phyloP scores from a whole-genome alignment of 176 grass and related monocot species.

The Eragrostis curvula region DNA sequence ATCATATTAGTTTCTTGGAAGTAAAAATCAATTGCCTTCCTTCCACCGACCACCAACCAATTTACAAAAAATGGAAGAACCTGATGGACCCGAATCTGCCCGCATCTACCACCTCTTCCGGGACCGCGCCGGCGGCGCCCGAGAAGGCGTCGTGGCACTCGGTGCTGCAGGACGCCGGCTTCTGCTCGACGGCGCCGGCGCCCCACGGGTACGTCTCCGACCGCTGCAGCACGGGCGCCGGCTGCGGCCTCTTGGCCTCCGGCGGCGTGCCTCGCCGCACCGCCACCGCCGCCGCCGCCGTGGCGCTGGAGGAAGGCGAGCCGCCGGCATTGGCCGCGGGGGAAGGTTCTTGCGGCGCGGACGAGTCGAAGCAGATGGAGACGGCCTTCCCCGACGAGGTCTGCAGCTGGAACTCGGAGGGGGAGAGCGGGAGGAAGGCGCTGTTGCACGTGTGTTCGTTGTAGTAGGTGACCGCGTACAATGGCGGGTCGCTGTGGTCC shows the following conservation, averaged over 20 bases:
- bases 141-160: slow-evolving; percentile 42
- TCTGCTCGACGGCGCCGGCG: slow-evolving; percentile 42
- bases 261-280: slow-evolving; percentile 19
- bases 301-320: slow-evolving; percentile 48
- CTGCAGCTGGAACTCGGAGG: slow-evolving; percentile 57
- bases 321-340: slow-evolving; percentile 35
- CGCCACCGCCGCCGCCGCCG: neutral
- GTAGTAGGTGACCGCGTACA: slow-evolving; percentile 72
- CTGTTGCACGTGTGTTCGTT: slow-evolving; percentile 68
- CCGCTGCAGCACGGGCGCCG: neutral
- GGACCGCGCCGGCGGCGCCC: slow-evolving; percentile 15
- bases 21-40: slow-evolving; percentile 41
- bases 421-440: slow-evolving; percentile 54
- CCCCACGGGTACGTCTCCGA: slow-evolving; percentile 50
- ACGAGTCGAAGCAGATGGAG: slow-evolving; percentile 69
- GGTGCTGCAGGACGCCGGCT: slow-evolving; percentile 50
- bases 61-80: slow-evolving; percentile 80
- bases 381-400: slow-evolving; percentile 58
- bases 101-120: slow-evolving; percentile 58
- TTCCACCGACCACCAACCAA: slow-evolving; percentile 21
- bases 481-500: slow-evolving; percentile 64
- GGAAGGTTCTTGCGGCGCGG: slow-evolving; percentile 30
- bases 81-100: slow-evolving; percentile 62
- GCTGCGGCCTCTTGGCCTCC: slow-evolving; percentile 21
- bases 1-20: slow-evolving; percentile 62